Evolutionary conservation across 2,329 filamentous ascomycete genomes (phyloP).

Genomic region (Aspergillus floridensis): DNA sequence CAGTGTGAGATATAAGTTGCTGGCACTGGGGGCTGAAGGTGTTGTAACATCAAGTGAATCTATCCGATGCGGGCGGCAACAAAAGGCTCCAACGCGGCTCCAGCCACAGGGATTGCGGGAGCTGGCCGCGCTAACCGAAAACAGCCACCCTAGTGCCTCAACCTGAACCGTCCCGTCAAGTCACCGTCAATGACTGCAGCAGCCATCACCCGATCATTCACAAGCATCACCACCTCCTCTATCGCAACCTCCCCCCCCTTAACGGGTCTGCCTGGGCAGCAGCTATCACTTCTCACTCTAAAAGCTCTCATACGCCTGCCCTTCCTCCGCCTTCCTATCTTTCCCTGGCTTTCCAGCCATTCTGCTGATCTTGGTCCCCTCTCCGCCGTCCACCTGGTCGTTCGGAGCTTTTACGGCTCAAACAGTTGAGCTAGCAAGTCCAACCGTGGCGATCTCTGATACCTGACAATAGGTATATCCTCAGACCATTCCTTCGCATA

Average conservation of each 20-base stretch:
- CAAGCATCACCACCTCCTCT: slow-evolving; percentile 22
- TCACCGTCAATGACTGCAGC: slow-evolving; percentile 33
- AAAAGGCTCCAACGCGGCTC: slow-evolving; percentile 5
- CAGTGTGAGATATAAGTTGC: no score
- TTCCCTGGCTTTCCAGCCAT: slow-evolving; percentile 15
- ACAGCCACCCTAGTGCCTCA: slow-evolving; percentile 41
- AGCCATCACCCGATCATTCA: slow-evolving; percentile 32
- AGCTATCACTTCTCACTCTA: slow-evolving; percentile 19
- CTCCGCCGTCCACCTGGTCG: slow-evolving; percentile 29
- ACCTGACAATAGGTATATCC: slow-evolving; percentile 44
- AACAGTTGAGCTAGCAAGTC: slow-evolving; percentile 34
- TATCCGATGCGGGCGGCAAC: not conserved
- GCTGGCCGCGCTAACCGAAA: slow-evolving; percentile 40
- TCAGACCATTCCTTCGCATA: slow-evolving; percentile 20
- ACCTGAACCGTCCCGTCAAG: slow-evolving; percentile 30
- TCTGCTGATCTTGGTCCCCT: slow-evolving; percentile 24
- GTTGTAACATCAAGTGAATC: not conserved
- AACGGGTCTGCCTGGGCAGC: slow-evolving; percentile 27
- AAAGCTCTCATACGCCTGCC: slow-evolving; percentile 22
- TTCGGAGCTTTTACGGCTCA: slow-evolving; percentile 35
- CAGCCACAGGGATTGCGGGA: slow-evolving; percentile 24
- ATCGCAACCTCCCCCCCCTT: slow-evolving; percentile 21
- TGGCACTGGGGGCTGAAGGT: not conserved
- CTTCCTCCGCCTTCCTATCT: slow-evolving; percentile 13
- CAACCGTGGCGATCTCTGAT: slow-evolving; percentile 43